Conservation (phyloP, 495 filamentous ascomycete genomes). For the Pseudevernia furfuracea region DNA sequence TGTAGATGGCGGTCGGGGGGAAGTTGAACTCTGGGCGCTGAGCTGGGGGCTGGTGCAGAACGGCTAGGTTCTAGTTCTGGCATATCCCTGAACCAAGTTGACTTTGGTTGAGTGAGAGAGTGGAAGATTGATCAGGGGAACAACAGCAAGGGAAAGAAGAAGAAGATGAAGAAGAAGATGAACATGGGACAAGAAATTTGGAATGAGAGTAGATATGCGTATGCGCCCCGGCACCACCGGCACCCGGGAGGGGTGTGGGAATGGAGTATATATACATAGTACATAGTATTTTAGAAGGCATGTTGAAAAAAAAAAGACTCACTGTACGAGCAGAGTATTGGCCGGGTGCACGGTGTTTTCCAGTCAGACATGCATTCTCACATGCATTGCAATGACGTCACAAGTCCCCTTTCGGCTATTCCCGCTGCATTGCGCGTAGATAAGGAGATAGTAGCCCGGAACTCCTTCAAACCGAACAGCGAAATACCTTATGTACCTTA, state of each 20-base stretch:
- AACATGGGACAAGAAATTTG: background rate
- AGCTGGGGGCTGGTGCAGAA: conserved; percentile 7
- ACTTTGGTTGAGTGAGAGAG: background rate
- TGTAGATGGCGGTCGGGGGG: conserved; percentile 11
- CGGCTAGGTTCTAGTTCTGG: background rate
- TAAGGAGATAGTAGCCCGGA: too few relatives aligned
- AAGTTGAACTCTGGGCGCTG: background rate
- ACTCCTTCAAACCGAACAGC: too few relatives aligned
- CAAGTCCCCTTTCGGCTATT: too few relatives aligned
- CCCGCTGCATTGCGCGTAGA: too few relatives aligned
- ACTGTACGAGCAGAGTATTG: too few relatives aligned
- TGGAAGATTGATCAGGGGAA: background rate
- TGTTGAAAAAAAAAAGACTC: background rate
- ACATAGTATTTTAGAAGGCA: background rate
- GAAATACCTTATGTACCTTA: too few relatives aligned
- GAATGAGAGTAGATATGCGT: too few relatives aligned
- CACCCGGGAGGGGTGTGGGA: background rate
- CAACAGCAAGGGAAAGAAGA: background rate
- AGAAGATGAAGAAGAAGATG: too few relatives aligned
- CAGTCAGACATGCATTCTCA: too few relatives aligned
- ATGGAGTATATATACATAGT: background rate
- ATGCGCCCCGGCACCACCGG: too few relatives aligned
- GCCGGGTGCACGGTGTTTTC: too few relatives aligned
- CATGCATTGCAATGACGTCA: too few relatives aligned
- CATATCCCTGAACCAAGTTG: background rate